Conservation (phyloP, 768 basidiomycete genomes). For the Rhodotorula kratochvilovae region DNA sequence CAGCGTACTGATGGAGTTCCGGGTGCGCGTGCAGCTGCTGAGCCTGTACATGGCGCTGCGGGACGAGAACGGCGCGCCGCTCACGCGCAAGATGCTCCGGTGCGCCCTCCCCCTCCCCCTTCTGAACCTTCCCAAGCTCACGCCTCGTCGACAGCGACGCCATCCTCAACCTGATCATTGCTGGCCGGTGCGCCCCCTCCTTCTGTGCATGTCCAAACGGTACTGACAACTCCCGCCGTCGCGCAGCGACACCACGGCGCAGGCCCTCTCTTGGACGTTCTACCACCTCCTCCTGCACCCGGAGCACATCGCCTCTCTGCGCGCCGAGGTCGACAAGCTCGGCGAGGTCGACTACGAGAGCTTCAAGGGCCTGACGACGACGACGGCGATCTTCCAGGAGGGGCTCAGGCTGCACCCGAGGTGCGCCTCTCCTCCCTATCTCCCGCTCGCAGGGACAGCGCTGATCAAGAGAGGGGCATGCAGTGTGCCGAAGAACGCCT, state of each 20-base stretch:
- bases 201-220: too few species aligned
- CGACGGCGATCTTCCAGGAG: constrained; percentile 22
- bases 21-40: not conserved
- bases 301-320: constrained; percentile 1
- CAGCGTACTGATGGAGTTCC: not conserved
- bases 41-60: constrained; percentile 31
- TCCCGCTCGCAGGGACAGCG: too few species aligned
- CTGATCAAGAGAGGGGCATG: too few species aligned
- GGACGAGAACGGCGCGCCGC: constrained; percentile 21
- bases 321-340: constrained; percentile 10
- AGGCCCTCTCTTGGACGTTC: constrained; percentile 26
- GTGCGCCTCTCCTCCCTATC: not conserved
- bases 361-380: constrained; percentile 9
- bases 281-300: constrained; percentile 20
- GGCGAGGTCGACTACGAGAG: constrained; percentile 15
- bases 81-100: constrained; percentile 24
- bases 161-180: constrained; percentile 36
- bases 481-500: constrained; percentile 29
- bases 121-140: not conserved
- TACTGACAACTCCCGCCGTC: not conserved
- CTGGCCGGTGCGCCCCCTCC: constrained; percentile 5
- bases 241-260: constrained; percentile 33
- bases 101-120: not conserved
- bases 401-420: constrained; percentile 2
- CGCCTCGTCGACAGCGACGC: constrained; percentile 9